phyloP scores from a whole-genome alignment of 2,329 filamentous ascomycete genomes.

The Fusarium floridanum region DNA sequence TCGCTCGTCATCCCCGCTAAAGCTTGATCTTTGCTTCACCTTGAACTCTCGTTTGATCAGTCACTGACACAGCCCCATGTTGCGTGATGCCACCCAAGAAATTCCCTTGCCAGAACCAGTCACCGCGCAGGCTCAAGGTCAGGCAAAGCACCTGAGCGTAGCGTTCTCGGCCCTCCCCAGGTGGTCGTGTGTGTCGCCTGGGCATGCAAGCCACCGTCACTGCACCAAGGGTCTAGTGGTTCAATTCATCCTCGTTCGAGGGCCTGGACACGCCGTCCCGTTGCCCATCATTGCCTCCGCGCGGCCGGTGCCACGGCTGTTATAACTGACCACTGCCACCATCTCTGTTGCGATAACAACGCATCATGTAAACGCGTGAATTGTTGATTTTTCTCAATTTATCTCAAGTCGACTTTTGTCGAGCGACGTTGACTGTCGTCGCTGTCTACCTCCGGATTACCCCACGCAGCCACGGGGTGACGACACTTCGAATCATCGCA shows the following conservation, averaged over 20 bases:
- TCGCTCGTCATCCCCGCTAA: constrained; percentile 35
- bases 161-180: constrained; percentile 23
- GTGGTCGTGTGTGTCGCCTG: constrained; percentile 9
- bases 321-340: constrained; percentile 4
- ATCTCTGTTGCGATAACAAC: constrained; percentile 9
- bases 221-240: constrained; percentile 13
- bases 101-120: not conserved
- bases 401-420: not conserved
- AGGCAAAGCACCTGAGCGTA: not conserved
- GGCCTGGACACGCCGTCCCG: not conserved
- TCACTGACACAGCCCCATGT: constrained; percentile 9
- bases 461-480: not conserved
- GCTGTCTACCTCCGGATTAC: not conserved
- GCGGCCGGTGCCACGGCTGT: constrained; percentile 2
- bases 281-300: not conserved
- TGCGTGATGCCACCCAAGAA: constrained; percentile 10
- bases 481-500: constrained; percentile 13
- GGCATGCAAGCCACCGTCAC: constrained; percentile 23
- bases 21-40: constrained; percentile 23
- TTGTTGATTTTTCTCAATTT: not conserved
- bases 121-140: not conserved
- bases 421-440: not conserved
- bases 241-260: constrained; percentile 1
- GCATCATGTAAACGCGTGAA: not conserved
- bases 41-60: constrained; percentile 6